These are phyloP conservation scores for Luvunga scandens DNA, from an alignment of 345 rosid genomes.

Conservation along the genomic window DNA sequence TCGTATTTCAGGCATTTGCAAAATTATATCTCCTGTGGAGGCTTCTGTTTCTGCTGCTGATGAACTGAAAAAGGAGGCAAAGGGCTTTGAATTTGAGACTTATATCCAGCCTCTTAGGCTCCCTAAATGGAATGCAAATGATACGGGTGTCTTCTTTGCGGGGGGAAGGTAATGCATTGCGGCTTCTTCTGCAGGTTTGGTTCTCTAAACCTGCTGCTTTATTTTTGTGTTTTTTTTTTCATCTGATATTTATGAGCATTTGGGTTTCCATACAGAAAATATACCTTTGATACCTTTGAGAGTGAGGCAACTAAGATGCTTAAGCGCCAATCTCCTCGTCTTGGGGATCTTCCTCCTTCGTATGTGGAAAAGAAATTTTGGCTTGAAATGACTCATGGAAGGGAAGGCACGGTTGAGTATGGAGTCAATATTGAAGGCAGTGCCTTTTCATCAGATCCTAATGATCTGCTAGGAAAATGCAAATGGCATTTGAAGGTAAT, in stretches of 20 bases:
- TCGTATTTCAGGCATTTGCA: conserved; percentile 50
- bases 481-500: conserved; percentile 49
- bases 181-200: not conserved
- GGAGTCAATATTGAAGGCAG: conserved; percentile 66
- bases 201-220: too few species aligned
- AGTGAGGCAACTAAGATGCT: conserved; percentile 51
- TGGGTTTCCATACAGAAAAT: conserved; percentile 37
- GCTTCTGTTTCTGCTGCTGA: conserved; percentile 56
- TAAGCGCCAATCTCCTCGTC: conserved; percentile 39
- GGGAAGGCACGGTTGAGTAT: conserved; percentile 53
- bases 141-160: conserved; percentile 44
- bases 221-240: not conserved
- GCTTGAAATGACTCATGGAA: conserved; percentile 57
- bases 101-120: conserved; percentile 61
- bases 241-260: not conserved
- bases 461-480: conserved; percentile 56
- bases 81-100: conserved; percentile 50
- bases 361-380: conserved; percentile 61
- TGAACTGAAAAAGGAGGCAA: conserved; percentile 51
- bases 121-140: conserved; percentile 56
- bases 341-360: conserved; percentile 38
- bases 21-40: conserved; percentile 54
- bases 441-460: conserved; percentile 56
- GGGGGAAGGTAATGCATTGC: conserved; percentile 35
- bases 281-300: conserved; percentile 50